Base-by-base conservation (phyloP, 495 filamentous ascomycete species). In the Podospora sp. region DNA sequence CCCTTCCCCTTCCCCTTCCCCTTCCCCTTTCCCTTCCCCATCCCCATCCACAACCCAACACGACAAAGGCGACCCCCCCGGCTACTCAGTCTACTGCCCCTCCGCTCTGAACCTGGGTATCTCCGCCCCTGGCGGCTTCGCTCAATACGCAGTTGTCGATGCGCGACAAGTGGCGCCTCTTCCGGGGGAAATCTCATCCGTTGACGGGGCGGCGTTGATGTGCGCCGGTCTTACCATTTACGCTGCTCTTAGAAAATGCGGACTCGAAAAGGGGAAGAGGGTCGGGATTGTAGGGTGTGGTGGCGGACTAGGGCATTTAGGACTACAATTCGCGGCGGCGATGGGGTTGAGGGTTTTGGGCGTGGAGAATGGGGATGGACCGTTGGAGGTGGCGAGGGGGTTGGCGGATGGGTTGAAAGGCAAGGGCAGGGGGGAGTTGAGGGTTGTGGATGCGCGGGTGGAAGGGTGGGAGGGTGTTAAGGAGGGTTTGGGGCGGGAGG, bases 191-290 rank as follows among this genome's bases (percentile, higher is more conserved):
- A 60, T 83, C 14, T 66, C 53, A n/a, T 71, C 71, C 20, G 76
- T 71, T 59, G 76, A 82, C 14, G 80, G 83, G 0, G 83, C 83
- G 0, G 79, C 81, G 14, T 64, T 87, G 63, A 81, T 84, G 80
- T 87, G 85, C 63, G 85, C 81, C 25, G 85, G 85, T 29, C 76
- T 81, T 0, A 88, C 86, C 0, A 81, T 86, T 27, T 87, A 80
- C 74, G 81, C 76, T 20, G 73, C 78, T 2, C 65, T 86, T 29
- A 74, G 75, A 6, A 74, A 79, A 58, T 82, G 81, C 59, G 75
- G 75, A n/a, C 66, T 84, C 11, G 69, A 73, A 56, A 68, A 77
- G 0, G 82, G 78, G 0, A 76, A 83, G 36, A 71, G 79, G 8
- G 82, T 87, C 6, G 85, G 77, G 8, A 73, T 88, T 29, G 78